Base-by-base conservation (phyloP, 257 asterid species). In the Solanum medicagineum region DNA sequence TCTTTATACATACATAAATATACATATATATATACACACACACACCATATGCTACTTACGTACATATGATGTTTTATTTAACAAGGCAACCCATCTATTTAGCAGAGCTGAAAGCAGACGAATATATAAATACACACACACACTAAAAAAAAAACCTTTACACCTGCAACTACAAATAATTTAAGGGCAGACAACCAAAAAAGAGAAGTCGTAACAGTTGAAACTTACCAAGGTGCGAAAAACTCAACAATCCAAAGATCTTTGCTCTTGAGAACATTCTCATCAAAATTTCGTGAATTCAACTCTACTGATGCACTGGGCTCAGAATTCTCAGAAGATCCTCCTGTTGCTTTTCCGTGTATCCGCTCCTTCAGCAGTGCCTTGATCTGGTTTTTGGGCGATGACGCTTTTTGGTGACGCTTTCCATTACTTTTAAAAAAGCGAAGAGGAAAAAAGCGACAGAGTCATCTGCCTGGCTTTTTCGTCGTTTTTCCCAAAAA, bases 161-260 rank as follows among this genome's bases (percentile, higher is more conserved):
- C 49, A 26, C 65, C 29, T 26, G 29, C 49, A 53, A 53, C 65
- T 29, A 53, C 63, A 79, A 77, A 79, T 26, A 79, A 79, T 51
- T 16, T 79, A 16, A 32, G 16, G 24, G 60, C 65, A 16, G 65
- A 17, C 65, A 53, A 83, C n/a, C 7, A 42, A 44, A 26, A 82
- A 51, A 8, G 47, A 42, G 32, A 69, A 69, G 55, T 26, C 32
- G 60, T 74, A 71, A 73, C 59, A 85, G 44, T 62, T 75, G 83
- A 81, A 83, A 86, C 96, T 92, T 84, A 95, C 99, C 98, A 97
- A 62, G 99, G 98, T 85, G 99, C 98, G 88, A 92, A 97, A 92
- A 95, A 97, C 91, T 97, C 99, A 85, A 97, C 97, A 80, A 97
- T 85, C 99, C 99, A 97, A 56, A 95, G 91, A 16, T 97, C 99